These are phyloP conservation scores for Coemansia sp. DNA, from an alignment of 192 early-diverging fungal species.

Conservation along the genomic window DNA sequence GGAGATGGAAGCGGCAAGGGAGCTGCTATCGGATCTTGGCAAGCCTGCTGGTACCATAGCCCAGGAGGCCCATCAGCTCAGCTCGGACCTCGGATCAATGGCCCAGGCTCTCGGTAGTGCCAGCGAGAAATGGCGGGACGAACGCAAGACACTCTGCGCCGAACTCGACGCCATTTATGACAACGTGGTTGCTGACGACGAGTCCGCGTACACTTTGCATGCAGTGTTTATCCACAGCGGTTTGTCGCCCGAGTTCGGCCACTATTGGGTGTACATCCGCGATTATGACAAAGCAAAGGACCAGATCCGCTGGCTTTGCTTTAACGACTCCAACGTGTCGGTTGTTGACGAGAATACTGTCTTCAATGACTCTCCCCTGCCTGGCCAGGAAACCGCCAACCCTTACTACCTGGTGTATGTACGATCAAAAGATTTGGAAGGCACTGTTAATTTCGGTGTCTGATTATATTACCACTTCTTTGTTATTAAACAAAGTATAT, in stretches of 20 bases:
- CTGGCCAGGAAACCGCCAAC: constrained; percentile 56
- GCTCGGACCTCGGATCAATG: constrained; percentile 11
- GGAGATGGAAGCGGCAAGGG: constrained; percentile 4
- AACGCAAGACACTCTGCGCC: not conserved
- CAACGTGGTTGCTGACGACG: constrained; percentile 7
- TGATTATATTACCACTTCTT: not conserved
- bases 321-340: constrained; percentile 70
- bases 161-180: constrained; percentile 33
- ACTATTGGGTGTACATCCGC: constrained; percentile 78
- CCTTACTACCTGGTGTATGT: constrained; percentile 76
- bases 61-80: constrained; percentile 3
- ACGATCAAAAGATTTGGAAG: constrained; percentile 20
- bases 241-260: constrained; percentile 63
- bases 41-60: not conserved
- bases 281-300: constrained; percentile 44
- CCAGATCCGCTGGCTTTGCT: constrained; percentile 66
- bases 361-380: constrained; percentile 55
- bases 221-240: constrained; percentile 80
- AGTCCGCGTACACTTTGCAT: constrained; percentile 61
- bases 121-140: constrained; percentile 14
- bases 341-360: constrained; percentile 60
- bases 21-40: constrained; percentile 25
- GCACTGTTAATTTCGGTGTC: constrained; percentile 20
- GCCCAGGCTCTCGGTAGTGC: constrained; percentile 9
- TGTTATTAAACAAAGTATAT: no score